Conservation (phyloP, 306 rosid species). For the Acacia melanoxylon region DNA sequence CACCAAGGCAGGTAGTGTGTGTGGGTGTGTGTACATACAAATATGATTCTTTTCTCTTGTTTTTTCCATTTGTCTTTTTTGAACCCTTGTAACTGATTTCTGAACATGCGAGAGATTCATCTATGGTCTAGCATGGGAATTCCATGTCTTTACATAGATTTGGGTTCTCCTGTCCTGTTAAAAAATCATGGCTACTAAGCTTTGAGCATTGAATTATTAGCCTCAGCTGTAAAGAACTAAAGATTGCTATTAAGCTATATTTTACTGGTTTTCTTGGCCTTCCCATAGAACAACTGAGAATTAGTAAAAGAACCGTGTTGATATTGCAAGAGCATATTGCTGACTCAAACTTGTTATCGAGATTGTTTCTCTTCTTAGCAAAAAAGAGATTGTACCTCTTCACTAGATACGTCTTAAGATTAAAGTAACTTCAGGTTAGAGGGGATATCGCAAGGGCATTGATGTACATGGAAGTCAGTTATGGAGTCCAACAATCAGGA, state of each 20-base stretch:
- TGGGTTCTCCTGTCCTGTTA: background rate
- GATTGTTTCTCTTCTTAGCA: background rate
- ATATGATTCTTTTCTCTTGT: background rate
- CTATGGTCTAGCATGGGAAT: slow-evolving; percentile 5
- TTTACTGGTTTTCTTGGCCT: slow-evolving; percentile 16
- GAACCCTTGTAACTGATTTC: background rate
- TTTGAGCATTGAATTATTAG: slow-evolving; percentile 1
- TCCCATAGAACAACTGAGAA: background rate
- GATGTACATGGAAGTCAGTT: slow-evolving; percentile 78
- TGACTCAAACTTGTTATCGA: slow-evolving; percentile 10
- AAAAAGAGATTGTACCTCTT: slow-evolving; percentile 1
- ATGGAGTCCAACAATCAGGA: slow-evolving; percentile 55
- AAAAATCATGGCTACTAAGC: background rate
- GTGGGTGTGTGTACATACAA: background rate
- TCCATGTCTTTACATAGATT: background rate
- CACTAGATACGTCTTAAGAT: slow-evolving; percentile 18
- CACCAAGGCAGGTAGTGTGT: slow-evolving; percentile 50
- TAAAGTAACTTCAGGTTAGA: slow-evolving; percentile 56
- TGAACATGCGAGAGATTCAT: background rate
- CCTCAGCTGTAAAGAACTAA: background rate
- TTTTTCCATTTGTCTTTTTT: background rate
- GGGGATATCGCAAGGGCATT: slow-evolving; percentile 80
- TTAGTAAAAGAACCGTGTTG: slow-evolving; percentile 11
- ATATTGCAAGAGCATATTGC: background rate
- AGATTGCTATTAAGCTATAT: slow-evolving; percentile 7